Evolutionary conservation across 495 filamentous ascomycete genomes (phyloP), one percentile per base, ranked within the genome.

Genomic region (Schizothecium vesticola): DNA sequence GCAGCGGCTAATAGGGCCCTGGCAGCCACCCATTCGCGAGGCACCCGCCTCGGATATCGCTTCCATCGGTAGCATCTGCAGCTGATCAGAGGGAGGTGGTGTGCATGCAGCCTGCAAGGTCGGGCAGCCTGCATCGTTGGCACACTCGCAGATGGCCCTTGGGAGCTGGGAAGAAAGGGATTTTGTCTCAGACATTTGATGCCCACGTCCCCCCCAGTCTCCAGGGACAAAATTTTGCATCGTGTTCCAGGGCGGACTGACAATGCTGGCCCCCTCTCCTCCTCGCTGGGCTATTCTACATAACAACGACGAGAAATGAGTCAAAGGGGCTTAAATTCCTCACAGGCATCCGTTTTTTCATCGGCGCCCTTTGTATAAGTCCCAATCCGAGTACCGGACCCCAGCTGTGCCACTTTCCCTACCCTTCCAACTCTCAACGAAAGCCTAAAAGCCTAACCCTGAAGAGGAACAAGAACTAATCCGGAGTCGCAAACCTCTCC

Each of bases 81-180:
- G 43, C 43, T 51, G 43, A 36, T 51, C 61, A 31, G 29, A 22
- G 31, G 31, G 28, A 16, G 36, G 36, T 64, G 56, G 51, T 65
- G 63, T 29, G 63, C 63, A 58, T 64, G 61, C 61, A 64, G 33
- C 10, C 61, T 64, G 61, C 61, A 51, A 51, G 28, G 24, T 28
- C 31, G 60, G 26, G 60, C 28, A 61, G 26, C 60, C 60, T 61
- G 60, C 60, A 61, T 36, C 31, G 60, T 31, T 36, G 60, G 16
- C 43, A 51, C 36, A 51, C 43, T 51, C n/a, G 19, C 43, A 51
- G 19, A 51, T 51, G 43, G 43, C 19, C 43, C 19, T n/a, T 51
- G 43, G 43, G 43, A 51, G 43, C 43, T 51, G 43, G 43, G 43
- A 51, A 51, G 43, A 51, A 51, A 5, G 43, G 16, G 16, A 51